Conservation (phyloP, 192 early-diverging fungal species). For the Coemansia sp. region DNA sequence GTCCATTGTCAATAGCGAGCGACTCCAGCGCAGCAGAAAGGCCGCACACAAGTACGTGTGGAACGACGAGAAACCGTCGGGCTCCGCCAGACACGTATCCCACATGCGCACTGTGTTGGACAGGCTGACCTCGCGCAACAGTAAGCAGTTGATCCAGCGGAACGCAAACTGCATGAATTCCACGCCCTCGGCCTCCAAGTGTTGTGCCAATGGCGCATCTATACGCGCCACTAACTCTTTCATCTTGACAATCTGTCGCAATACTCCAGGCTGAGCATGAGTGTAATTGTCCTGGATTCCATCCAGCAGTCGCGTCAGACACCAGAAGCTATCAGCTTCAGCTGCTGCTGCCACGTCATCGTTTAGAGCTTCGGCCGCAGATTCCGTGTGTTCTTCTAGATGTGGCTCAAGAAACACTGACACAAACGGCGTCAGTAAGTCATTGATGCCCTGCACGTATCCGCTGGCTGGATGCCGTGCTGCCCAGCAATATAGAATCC, state of each 20-base stretch:
- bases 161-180: constrained; percentile 99
- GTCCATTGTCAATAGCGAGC: constrained; percentile 80
- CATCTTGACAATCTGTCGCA: constrained; percentile 82
- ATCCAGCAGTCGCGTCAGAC: constrained; percentile 90
- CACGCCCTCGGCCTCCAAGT: constrained; percentile 84
- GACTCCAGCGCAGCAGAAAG: constrained; percentile 95
- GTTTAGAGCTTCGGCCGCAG: constrained; percentile 24
- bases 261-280: constrained; percentile 94
- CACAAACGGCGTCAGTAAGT: constrained; percentile 94
- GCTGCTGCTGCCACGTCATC: constrained; percentile 64
- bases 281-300: constrained; percentile 99
- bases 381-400: neutral
- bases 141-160: constrained; percentile 98
- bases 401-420: constrained; percentile 77
- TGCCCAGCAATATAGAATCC: constrained; percentile 95
- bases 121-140: constrained; percentile 94
- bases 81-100: constrained; percentile 88
- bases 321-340: constrained; percentile 98
- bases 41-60: constrained; percentile 99
- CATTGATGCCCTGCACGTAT: constrained; percentile 99
- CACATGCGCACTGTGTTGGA: constrained; percentile 93
- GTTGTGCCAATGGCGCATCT: constrained; percentile 71
- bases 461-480: constrained; percentile 97
- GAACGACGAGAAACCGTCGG: constrained; percentile 82
- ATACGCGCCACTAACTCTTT: constrained; percentile 91